Conservation (phyloP, 345 rosid species). For the Noccaea caerulescens region DNA sequence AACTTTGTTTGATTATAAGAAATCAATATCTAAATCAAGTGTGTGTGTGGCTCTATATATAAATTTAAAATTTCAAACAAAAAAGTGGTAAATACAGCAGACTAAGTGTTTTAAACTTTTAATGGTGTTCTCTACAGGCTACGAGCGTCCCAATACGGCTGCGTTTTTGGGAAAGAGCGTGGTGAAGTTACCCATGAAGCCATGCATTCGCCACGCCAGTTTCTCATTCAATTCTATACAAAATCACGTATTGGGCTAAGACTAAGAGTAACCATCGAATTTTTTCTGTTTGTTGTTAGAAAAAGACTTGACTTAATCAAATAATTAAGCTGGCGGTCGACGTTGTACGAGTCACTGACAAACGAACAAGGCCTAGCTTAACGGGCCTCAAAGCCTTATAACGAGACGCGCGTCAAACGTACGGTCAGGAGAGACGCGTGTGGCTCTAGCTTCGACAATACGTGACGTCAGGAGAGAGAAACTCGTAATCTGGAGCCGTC, state of each 20-base stretch:
- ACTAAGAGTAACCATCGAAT: neutral
- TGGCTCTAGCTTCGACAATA: neutral
- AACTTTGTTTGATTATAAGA: conserved; percentile 9
- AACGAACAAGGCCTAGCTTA: neutral
- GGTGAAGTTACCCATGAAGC: neutral
- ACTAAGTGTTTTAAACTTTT: neutral
- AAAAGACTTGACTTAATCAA: neutral
- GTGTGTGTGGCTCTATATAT: neutral
- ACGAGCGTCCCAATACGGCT: conserved; percentile 3
- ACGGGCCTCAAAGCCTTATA: neutral
- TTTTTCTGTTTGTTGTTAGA: too few relatives aligned
- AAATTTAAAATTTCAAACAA: too few relatives aligned
- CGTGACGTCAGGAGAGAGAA: conserved; percentile 20
- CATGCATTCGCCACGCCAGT: neutral
- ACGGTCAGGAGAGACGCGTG: neutral
- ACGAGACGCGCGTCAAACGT: neutral
- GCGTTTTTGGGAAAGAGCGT: neutral
- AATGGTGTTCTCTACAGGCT: neutral
- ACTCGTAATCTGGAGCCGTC: conserved; percentile 1
- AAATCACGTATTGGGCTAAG: too few relatives aligned
- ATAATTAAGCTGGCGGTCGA: too few relatives aligned
- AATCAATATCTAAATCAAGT: neutral
- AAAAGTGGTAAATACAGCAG: neutral
- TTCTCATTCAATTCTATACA: neutral
- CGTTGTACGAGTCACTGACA: too few relatives aligned